Base-by-base conservation (phyloP, 768 basidiomycete species). In the Boletus rufocinnamomeus region DNA sequence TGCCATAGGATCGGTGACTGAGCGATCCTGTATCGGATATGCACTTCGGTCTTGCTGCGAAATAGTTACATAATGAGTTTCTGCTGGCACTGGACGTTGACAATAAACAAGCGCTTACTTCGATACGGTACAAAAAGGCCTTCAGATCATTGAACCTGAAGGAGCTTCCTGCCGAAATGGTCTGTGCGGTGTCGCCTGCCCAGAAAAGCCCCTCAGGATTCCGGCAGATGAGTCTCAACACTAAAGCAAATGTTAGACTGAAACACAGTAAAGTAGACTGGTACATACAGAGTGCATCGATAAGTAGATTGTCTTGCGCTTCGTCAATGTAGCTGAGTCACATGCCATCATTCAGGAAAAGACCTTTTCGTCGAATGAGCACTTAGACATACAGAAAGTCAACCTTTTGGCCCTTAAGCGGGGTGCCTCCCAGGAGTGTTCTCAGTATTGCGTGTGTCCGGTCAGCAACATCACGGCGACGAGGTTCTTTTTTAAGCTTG, bases 61-160 rank as follows among this genome's bases (percentile, higher is more conserved):
- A n/a, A 41, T 4, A 34, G 13, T n/a, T 35, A 27, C 34, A 11
- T 5, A 38, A 11, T 19, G 7, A 57, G 32, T 44, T 23, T 32
- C 3, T 4, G 45, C 6, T 5, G 0, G 0, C 28, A 43, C 28
- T 23, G 8, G 14, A 63, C 4, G n/a, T n/a, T n/a, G n/a, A n/a
- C n/a, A 14, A 51, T 32, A 7, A 27, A 44, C 0, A 3, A 6
- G 0, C 21, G 21, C 71, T 44, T 53, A 87, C 89, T 74, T 91
- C 87, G 1, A 84, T 67, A 45, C 85, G 78, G 56, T 80, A 83
- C 30, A 88, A 61, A 61, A 87, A 88, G 1, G 89, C 82, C 66
- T 85, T 89, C 51, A 91, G 66, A 45, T 89, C 87, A 54, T 86
- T 75, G 66, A 91, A 91, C 11, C 84, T 75, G 63, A 91, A 91